Evolutionary conservation across 129 eudicot species (phyloP), one percentile per base, ranked within the genome.

Genomic region (Ambrosia trifida): DNA sequence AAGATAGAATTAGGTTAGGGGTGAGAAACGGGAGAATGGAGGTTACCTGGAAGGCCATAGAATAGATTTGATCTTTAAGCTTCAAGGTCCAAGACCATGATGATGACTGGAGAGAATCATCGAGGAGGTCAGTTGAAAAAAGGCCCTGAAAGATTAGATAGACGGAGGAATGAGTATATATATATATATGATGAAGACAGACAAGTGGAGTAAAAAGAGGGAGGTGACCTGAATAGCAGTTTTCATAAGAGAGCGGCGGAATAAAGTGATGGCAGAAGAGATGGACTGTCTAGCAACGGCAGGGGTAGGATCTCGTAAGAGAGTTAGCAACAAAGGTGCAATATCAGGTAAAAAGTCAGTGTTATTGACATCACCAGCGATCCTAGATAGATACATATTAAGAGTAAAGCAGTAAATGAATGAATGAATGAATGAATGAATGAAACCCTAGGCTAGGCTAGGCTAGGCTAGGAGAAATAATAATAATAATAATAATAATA

Each of bases 281-380:
- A 90, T 86, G 16, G 96, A 89, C 76, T 95, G 99, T 64, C 99
- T 85, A 77, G 97, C 96, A 47, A 95, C 99, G 49, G 99, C 96
- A 16, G 99, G 99, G 50, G 91, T 80, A 62, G 70, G 90, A 79
- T 95, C 99, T 72, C 85, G 79, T 78, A 95, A 71, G 46, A 80
- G 81, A 67, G 76, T 78, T 44, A 90, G 68, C 69, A 90, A 65
- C 57, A 85, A 85, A 51, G 99, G 99, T 51, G 90, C 73, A 51
- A 90, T 80, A 40, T 82, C 96, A 56, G 97, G 89, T 49, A 90
- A 63, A 38, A 88, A 82, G 51, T 90, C 85, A 14, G 74, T 64
- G 76, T 86, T 76, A 80, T 72, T 88, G 80, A 95, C 82, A 57
- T 81, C 87, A 79, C 97, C 96, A 77, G 94, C 67, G 33, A 95